These are phyloP conservation scores for Brasilioporus rufonigricans DNA, from an alignment of 768 basidiomycete genomes.

Conservation along the genomic window DNA sequence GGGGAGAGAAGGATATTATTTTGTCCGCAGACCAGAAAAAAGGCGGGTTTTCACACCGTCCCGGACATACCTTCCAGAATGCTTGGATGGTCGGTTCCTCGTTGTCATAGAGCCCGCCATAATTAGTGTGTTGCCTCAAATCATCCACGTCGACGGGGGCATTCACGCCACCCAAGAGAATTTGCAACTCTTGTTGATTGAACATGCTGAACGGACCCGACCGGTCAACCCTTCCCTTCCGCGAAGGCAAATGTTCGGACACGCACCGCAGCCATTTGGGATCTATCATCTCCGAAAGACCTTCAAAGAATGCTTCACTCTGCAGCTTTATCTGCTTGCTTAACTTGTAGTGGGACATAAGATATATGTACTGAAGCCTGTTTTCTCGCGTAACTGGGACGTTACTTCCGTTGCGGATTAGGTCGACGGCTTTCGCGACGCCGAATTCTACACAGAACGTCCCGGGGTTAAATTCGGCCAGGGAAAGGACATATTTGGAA, in stretches of 20 bases:
- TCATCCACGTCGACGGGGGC: constrained; percentile 84
- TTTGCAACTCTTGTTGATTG: constrained; percentile 93
- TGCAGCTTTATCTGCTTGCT: constrained; percentile 86
- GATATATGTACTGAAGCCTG: constrained; percentile 83
- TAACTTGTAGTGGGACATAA: constrained; percentile 84
- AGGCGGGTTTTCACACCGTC: not conserved
- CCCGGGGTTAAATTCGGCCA: not conserved
- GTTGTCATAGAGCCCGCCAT: constrained; percentile 77
- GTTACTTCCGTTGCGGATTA: constrained; percentile 79
- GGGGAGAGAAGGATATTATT: not conserved
- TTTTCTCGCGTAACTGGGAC: constrained; percentile 88
- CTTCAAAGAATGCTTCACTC: constrained; percentile 86
- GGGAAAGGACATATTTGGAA: not conserved
- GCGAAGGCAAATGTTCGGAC: not conserved
- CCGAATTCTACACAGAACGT: constrained; percentile 65
- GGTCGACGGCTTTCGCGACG: constrained; percentile 67
- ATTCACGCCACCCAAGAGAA: constrained; percentile 86
- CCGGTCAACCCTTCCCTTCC: constrained; percentile 6
- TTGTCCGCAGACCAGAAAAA: not conserved
- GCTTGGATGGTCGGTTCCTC: constrained; percentile 65
- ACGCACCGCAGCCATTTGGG: constrained; percentile 78
- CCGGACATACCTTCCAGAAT: constrained; percentile 77
- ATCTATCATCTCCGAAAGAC: constrained; percentile 89
- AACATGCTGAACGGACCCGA: constrained; percentile 70
- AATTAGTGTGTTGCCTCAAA: constrained; percentile 69